Base-by-base conservation (phyloP, 169 alveolate species). In the Babesia microti region DNA sequence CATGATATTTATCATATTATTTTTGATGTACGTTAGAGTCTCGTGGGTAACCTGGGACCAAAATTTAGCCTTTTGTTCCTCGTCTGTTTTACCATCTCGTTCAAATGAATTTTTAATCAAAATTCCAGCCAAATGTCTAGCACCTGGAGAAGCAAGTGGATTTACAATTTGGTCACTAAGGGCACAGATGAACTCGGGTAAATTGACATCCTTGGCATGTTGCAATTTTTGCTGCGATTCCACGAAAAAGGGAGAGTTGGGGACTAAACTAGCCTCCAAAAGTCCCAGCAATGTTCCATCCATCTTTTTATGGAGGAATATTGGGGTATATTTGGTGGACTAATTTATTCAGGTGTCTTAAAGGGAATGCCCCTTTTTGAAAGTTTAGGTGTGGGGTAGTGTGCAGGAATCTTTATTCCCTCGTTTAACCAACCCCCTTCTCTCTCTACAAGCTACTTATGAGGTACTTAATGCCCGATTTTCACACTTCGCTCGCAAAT, bases 101-200 rank as follows among this genome's bases (percentile, higher is more conserved):
- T 78, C 72, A 60, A 83, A 78, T 7, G 85, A 68, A 58, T 83
- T 83, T 54, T 83, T 83, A 41, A 83, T 47, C 44, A 83, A 45
- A 12, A 83, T 48, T 4, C 91, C 91, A 4, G 91, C 91, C 50
- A 83, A 49, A 56, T 83, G 89, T 21, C 91, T 59, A 22, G 70
- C 29, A 22, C 66, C 75, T n/a, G 71, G 63, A 28, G 67, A 68
- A 28, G 68, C 79, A 18, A 59, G 74, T 12, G 60, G 63, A 61
- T 70, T 71, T 36, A 72, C 67, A 46, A 78, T 71, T 30, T 67
- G 83, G 28, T 69, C 72, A 29, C 73, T 65, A 33, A 78, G 54
- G 30, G 75, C 81, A 47, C 68, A 54, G 39, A 78, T 69, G 47
- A 66, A 78, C 24, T 78, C 81, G 11, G 79, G 78, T 37, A 78